These are phyloP conservation scores for Candida mattraensis DNA, from an alignment of 805 yeast species.

Conservation along the genomic window DNA sequence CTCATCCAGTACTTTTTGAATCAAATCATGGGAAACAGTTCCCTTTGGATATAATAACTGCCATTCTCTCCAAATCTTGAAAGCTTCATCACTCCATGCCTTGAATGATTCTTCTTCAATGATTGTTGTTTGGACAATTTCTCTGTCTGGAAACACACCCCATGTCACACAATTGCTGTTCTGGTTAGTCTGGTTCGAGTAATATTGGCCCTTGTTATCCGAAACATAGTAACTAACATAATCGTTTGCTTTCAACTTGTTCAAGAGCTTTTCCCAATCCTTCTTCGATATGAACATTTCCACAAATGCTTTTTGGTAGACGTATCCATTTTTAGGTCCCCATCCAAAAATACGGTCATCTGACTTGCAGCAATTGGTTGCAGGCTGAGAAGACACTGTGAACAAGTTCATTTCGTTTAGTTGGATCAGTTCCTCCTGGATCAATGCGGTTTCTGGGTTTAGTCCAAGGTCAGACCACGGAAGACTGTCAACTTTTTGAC, in stretches of 20 bases:
- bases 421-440: conserved; percentile 85
- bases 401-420: conserved; percentile 74
- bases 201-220: conserved; percentile 55
- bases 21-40: conserved; percentile 56
- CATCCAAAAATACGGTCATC: conserved; percentile 92
- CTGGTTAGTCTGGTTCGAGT: conserved; percentile 55
- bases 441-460: conserved; percentile 85
- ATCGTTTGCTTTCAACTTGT: conserved; percentile 48
- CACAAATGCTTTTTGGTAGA: conserved; percentile 93
- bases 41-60: conserved; percentile 67
- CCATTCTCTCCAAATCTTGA: conserved; percentile 91
- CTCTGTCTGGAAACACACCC: conserved; percentile 95
- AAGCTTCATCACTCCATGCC: conserved; percentile 97
- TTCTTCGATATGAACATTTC: conserved; percentile 77
- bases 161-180: conserved; percentile 88
- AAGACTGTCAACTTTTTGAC: conserved; percentile 69
- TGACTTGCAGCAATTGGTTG: conserved; percentile 75
- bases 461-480: conserved; percentile 93
- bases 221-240: conserved; percentile 75
- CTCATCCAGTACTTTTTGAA: conserved; percentile 58
- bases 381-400: conserved; percentile 95
- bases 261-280: conserved; percentile 64
- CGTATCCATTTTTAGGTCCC: conserved; percentile 90
- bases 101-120: conserved; percentile 89
- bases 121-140: conserved; percentile 87